A percentile compares a stretch with the other conserved stretches of the same genome.
Evolutionary conservation across 768 basidiomycete genomes (phyloP).

Genomic region (Psilocybe azurescens): DNA sequence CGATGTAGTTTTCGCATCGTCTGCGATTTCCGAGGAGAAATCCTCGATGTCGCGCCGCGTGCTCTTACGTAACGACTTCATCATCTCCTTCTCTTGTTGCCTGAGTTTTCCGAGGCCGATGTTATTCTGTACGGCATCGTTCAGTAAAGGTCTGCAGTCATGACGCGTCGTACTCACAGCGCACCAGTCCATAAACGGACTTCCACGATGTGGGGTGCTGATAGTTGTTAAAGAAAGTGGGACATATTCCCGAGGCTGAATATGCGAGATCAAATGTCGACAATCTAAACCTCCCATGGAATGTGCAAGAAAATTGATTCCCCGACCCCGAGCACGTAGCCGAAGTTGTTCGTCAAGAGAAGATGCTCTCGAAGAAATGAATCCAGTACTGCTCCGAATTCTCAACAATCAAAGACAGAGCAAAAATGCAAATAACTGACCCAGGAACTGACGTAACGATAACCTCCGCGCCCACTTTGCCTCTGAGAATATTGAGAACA

Average conservation of each 20-base stretch:
- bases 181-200: conserved; percentile 99
- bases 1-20: neutral
- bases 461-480: conserved; percentile 90
- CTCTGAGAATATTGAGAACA: conserved; percentile 78
- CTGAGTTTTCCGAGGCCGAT: conserved; percentile 85
- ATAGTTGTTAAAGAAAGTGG: conserved; percentile 90
- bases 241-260: conserved; percentile 80
- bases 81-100: conserved; percentile 42
- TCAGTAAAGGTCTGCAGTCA: neutral
- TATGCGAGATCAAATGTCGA: conserved; percentile 87
- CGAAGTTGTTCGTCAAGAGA: conserved; percentile 76
- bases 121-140: conserved; percentile 62
- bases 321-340: conserved; percentile 69
- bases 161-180: conserved; percentile 52
- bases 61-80: conserved; percentile 16
- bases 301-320: conserved; percentile 93
- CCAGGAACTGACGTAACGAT: conserved; percentile 94
- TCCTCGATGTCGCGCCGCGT: conserved; percentile 12
- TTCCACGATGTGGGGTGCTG: conserved; percentile 93
- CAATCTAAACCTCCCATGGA: conserved; percentile 99
- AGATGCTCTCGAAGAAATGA: conserved; percentile 80
- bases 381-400: conserved; percentile 74
- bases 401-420: neutral
- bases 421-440: conserved; percentile 47
- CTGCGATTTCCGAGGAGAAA: conserved; percentile 8